Evolutionary conservation across 352 stramenopile species (phyloP).

Genomic region (Plasmopara halstedii): DNA sequence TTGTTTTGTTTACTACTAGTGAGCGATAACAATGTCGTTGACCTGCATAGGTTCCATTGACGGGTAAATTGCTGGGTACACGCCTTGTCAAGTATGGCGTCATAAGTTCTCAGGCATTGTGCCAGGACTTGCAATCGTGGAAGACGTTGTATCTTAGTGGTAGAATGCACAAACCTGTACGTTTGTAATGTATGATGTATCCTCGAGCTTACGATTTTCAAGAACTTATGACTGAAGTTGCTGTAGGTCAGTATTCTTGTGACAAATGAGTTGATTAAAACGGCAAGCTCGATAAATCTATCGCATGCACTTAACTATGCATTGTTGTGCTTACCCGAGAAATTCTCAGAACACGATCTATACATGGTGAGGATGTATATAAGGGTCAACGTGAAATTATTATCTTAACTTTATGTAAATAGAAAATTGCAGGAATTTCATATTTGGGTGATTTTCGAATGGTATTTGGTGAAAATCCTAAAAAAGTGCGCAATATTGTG

Average conservation of each 20-base stretch:
- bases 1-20: not conserved
- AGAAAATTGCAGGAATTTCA: slow-evolving; percentile 86
- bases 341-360: slow-evolving; percentile 74
- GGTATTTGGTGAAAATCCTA: slow-evolving; percentile 86
- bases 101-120: slow-evolving; percentile 73
- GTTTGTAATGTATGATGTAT: slow-evolving; percentile 8
- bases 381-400: too few species aligned
- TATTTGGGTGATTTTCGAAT: slow-evolving; percentile 88
- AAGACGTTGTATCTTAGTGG: slow-evolving; percentile 83
- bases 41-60: slow-evolving; percentile 41
- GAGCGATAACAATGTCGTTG: not conserved
- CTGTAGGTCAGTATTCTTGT: slow-evolving; percentile 53
- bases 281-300: slow-evolving; percentile 51
- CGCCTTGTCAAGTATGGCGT: slow-evolving; percentile 87
- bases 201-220: not conserved
- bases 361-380: slow-evolving; percentile 56
- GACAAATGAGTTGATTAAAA: slow-evolving; percentile 37
- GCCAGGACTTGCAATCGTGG: slow-evolving; percentile 69
- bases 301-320: slow-evolving; percentile 70
- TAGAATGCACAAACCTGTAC: slow-evolving; percentile 81
- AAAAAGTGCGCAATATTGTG: slow-evolving; percentile 89
- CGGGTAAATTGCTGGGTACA: slow-evolving; percentile 41
- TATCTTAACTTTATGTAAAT: not conserved
- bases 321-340: slow-evolving; percentile 63
- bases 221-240: slow-evolving; percentile 1